Conservation (phyloP, 75 land plant genomes). For the Picea sitchensis region DNA sequence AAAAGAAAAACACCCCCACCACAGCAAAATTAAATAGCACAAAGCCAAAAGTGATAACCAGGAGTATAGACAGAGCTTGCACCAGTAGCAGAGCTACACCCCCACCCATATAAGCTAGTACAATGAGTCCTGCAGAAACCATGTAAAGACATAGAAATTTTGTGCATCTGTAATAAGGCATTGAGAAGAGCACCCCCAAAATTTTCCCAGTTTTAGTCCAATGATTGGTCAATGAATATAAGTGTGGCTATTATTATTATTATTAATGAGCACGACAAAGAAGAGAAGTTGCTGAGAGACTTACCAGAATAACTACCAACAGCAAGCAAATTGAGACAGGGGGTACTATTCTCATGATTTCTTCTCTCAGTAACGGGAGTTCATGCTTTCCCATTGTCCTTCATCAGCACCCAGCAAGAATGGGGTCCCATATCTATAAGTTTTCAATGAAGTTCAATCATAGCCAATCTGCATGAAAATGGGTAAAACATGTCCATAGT, state of each 20-base stretch:
- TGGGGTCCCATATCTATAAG: too few species aligned
- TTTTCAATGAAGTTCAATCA: too few species aligned
- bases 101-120: conserved; percentile 82
- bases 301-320: conserved; percentile 81
- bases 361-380: conserved; percentile 43
- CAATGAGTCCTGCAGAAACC: conserved; percentile 73
- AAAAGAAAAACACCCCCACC: conserved; percentile 84
- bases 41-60: conserved; percentile 64
- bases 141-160: conserved; percentile 64
- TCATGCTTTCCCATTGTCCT: too few species aligned
- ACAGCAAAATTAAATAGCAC: conserved; percentile 70
- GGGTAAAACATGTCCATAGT: too few species aligned
- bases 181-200: conserved; percentile 73
- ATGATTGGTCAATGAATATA: conserved; percentile 49
- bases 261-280: conserved; percentile 22
- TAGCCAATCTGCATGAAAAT: too few species aligned
- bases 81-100: conserved; percentile 47
- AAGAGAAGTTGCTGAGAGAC: conserved; percentile 22
- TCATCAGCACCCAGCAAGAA: too few species aligned
- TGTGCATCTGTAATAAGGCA: conserved; percentile 78
- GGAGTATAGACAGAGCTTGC: conserved; percentile 42
- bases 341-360: conserved; percentile 67
- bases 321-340: conserved; percentile 94
- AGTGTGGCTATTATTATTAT: conserved; percentile 44
- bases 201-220: conserved; percentile 67